Evolutionary conservation across 2,329 filamentous ascomycete genomes (phyloP), one percentile per base, ranked within the genome.

Genomic region (Verruconis gallopava): DNA sequence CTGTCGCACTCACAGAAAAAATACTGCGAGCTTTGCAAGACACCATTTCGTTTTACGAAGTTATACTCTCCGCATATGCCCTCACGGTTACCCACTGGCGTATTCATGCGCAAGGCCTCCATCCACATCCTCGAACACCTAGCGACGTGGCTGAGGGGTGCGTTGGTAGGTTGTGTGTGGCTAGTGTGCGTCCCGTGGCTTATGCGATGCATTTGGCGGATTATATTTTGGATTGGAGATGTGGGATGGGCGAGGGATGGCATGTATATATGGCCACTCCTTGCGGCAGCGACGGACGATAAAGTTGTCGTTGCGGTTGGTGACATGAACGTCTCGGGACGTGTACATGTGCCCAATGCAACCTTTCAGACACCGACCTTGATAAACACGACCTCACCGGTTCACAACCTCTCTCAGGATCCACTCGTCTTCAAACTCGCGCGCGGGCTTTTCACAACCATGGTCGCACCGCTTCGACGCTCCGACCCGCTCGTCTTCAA

Each of bases 1-100:
- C 71, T 98, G 17, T 89, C 86, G 38, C 93, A 98, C 62, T 96
- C 91, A 2, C 88, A 98, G 60, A 98, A 98, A 74, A 96, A 96
- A 62, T 84, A 98, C 68, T 98, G 93, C 70, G 91, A 98, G 67
- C 78, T 98, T 25, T 98, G 91, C 77, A 98, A 98, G 67, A 98
- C 91, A 2, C 80, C 88, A 0, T 98, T 96, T 57, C 83, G 86
- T 46, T 98, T 98, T 67, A 98, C 91, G 41, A 98, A 98, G 63
- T 75, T 98, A 30, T 98, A 98, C 66, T 79, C 88, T 47, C 85
- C 86, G 3, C 75, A 88, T 55, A 98, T 98, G 91, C 93, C 91
- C 1, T 74, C 76, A 48, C 77, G 75, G 11, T 72, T 98, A 12
- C 91, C 93, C 0, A 72, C 79, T 32, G 73, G 80, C 37, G 70